Evolutionary conservation across 2,329 filamentous ascomycete genomes (phyloP), one percentile per base, ranked within the genome.

Genomic region (Biscogniauxia sp.): DNA sequence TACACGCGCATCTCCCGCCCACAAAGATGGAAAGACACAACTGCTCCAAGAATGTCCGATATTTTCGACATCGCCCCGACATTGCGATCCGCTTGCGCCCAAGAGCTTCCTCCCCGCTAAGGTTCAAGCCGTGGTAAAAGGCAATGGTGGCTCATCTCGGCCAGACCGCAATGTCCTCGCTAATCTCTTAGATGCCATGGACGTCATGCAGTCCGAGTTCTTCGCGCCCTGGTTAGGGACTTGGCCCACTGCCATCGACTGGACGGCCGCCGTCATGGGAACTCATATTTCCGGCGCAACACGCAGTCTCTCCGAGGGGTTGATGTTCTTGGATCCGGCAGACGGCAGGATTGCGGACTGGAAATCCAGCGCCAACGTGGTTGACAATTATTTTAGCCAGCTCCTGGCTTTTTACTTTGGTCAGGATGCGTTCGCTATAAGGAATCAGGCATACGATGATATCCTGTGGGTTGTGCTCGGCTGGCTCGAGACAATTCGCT

Each of bases 381-480:
- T 97, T 65, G 89, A 93, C 66, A 85, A 84, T 28, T 93, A 93
- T 74, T 97, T 96, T 73, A 84, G 87, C 0, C 91, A 97, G 61
- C 78, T 88, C 0, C 79, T 88, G 5, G 84, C 87, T 8, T 96
- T 89, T 67, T 97, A 96, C 73, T 96, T 94, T 72, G 92, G 91
- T 20, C 92, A 98, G 73, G 87, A 97, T 73, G 84, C 88, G 4
- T 87, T 93, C 64, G 81, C 84, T 26, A 83, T 97, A 55, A 84
- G 91, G 52, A 85, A 87, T 59, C 75, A 87, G 79, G 94, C 94
- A 0, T 96, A 89, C 73, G 94, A 97, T 72, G 94, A 98, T 73
- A 96, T 97, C 78, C 84, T 97, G 2, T 98, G 94, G 94, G 92
- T 97, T 1, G 92, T 96, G 2, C 82, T 98, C 45, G 92, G 90